A percentile compares a stretch with the other conserved stretches of the same genome.
Conservation (phyloP, 2,329 filamentous ascomycete genomes). For the Ampelomyces quisqualis region DNA sequence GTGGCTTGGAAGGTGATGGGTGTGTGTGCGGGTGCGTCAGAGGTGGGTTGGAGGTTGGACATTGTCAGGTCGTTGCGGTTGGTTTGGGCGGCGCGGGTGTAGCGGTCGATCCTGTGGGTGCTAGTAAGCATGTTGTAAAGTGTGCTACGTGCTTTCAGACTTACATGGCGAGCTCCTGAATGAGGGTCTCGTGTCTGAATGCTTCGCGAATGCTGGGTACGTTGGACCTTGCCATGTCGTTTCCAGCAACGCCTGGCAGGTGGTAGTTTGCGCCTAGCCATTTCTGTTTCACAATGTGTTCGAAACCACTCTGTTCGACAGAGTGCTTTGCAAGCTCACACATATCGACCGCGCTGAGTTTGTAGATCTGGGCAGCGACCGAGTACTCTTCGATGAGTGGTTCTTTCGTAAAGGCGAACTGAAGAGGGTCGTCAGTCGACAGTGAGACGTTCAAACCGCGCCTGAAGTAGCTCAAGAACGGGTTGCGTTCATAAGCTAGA, state of each 20-base stretch:
- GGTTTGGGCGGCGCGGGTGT: constrained; percentile 43
- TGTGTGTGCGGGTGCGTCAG: constrained; percentile 30
- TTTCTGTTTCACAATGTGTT: constrained; percentile 81
- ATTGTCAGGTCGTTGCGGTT: constrained; percentile 34
- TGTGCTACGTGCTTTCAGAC: constrained; percentile 32
- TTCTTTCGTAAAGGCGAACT: constrained; percentile 98
- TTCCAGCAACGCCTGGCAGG: constrained; percentile 77
- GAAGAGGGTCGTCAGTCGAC: constrained; percentile 93
- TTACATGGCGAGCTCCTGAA: constrained; percentile 83
- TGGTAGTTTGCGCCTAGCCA: constrained; percentile 84
- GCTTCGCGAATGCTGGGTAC: constrained; percentile 90
- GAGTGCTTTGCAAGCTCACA: constrained; percentile 96
- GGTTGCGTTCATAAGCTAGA: constrained; percentile 93
- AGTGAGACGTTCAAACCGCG: constrained; percentile 93
- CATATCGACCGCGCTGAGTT: constrained; percentile 96
- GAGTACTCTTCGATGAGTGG: constrained; percentile 97
- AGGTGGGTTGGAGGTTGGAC: constrained; percentile 36
- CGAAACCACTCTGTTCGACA: constrained; percentile 91
- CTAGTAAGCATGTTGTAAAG: constrained; percentile 7
- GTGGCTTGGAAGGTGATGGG: constrained; percentile 33
- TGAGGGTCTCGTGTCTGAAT: constrained; percentile 82
- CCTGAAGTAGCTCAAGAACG: constrained; percentile 93
- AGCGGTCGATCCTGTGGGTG: constrained; percentile 42
- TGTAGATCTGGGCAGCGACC: constrained; percentile 97
- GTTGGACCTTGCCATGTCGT: constrained; percentile 93